Conservation (phyloP, 768 basidiomycete genomes). For the Auriculariales sp. region DNA sequence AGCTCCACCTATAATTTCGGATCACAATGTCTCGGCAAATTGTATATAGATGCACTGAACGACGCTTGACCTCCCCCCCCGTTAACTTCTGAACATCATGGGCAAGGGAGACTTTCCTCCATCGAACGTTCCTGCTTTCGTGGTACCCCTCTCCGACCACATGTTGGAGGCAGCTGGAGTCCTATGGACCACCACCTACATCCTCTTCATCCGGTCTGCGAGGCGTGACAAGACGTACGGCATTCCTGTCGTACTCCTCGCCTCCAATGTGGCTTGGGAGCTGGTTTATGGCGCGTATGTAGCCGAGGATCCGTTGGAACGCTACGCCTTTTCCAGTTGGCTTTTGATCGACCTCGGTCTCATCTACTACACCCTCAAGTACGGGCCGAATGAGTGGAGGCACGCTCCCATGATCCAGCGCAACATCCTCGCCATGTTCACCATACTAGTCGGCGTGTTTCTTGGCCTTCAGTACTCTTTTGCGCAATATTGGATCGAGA, state of each 20-base stretch:
- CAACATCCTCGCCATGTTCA: not conserved
- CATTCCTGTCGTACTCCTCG: not conserved
- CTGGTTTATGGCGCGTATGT: not conserved
- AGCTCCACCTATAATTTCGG: no score
- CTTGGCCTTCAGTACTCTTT: not conserved
- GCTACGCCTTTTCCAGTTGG: not conserved
- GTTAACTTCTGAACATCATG: no score
- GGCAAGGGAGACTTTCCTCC: not conserved
- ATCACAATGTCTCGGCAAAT: no score
- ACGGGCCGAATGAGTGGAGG: not conserved
- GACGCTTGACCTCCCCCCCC: no score
- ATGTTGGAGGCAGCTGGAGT: not conserved
- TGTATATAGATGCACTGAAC: no score
- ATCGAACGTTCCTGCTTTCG: not conserved
- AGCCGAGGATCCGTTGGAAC: not conserved
- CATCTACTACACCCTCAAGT: not conserved
- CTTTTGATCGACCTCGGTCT: not conserved
- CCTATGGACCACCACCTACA: not conserved
- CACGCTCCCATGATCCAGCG: not conserved
- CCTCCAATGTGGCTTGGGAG: not conserved
- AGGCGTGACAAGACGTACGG: not conserved
- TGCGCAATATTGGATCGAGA: not conserved
- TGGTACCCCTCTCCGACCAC: not conserved
- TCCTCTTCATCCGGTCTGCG: not conserved
- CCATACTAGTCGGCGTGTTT: not conserved